Percentiles rank a stretch among this genome's conserved stretches.
These are phyloP conservation scores for Rhizophora mangle DNA, from an alignment of 345 rosid species.

Conservation along the genomic window DNA sequence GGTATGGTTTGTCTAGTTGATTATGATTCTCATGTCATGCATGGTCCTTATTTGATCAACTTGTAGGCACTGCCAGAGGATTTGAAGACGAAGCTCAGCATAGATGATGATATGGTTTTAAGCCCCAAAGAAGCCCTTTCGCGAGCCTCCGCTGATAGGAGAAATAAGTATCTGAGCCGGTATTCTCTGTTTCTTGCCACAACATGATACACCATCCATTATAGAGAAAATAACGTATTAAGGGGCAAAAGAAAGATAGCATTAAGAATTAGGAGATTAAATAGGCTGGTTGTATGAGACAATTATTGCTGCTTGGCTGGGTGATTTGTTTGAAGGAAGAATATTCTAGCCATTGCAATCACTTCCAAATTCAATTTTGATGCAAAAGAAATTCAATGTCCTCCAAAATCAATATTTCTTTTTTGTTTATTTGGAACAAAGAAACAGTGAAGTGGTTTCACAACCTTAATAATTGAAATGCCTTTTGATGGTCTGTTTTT, in stretches of 20 bases:
- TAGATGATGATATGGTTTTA: conserved; percentile 78
- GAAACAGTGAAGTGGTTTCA: neutral
- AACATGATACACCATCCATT: conserved; percentile 1
- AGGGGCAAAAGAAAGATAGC: neutral
- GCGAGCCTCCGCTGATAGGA: conserved; percentile 92
- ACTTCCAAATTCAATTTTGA: neutral
- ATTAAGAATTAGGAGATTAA: neutral
- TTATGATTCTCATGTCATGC: conserved; percentile 11
- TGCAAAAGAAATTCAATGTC: neutral
- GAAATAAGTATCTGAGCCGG: conserved; percentile 90
- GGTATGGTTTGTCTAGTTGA: conserved; percentile 48
- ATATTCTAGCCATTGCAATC: neutral
- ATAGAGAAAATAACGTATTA: neutral
- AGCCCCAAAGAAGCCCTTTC: conserved; percentile 99
- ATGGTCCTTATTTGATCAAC: conserved; percentile 27
- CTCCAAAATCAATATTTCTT: neutral
- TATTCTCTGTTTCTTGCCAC: conserved; percentile 29
- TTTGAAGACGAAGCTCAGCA: conserved; percentile 84
- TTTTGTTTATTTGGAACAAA: neutral
- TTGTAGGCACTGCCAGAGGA: conserved; percentile 94
- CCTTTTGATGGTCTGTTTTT: neutral
- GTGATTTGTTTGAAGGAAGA: neutral
- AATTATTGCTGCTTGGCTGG: neutral
- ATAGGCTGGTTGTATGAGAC: neutral
- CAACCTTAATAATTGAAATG: neutral